phyloP scores from a whole-genome alignment of 805 yeast genomes.

The Gaillardinia entomophila region DNA sequence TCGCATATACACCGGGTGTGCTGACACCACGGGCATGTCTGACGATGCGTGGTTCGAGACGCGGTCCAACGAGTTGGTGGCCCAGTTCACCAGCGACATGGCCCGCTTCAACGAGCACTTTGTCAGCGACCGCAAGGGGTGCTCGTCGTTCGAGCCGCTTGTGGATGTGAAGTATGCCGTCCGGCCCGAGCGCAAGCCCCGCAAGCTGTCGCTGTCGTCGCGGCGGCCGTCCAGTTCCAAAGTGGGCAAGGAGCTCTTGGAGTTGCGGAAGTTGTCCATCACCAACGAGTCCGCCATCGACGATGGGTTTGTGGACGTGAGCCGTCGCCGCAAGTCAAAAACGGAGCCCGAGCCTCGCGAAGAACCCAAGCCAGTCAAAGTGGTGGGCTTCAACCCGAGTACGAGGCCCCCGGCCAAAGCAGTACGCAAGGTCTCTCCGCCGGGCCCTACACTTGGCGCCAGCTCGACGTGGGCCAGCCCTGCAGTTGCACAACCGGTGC shows the following conservation, averaged over 20 bases:
- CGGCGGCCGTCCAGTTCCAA: conserved; percentile 16
- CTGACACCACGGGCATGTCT: conserved; percentile 12
- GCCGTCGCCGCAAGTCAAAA: conserved; percentile 12
- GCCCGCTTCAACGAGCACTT: conserved; percentile 22
- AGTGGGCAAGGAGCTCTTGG: not conserved
- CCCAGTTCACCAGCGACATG: conserved; percentile 14
- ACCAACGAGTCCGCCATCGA: conserved; percentile 2
- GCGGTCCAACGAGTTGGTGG: conserved; percentile 11
- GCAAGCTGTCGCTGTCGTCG: conserved; percentile 6
- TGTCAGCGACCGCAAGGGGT: conserved; percentile 30
- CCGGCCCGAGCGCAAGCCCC: conserved; percentile 1
- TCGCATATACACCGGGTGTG: conserved; percentile 22
- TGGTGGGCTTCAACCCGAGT: not conserved
- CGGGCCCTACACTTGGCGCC: conserved; percentile 15
- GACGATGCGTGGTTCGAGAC: conserved; percentile 19
- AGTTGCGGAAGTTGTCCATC: not conserved
- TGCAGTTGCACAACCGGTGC: conserved; percentile 7
- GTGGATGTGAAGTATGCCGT: conserved; percentile 23
- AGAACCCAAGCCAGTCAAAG: not conserved
- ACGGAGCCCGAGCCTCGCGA: not conserved
- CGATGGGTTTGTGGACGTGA: conserved; percentile 22
- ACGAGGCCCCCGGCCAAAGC: not conserved
- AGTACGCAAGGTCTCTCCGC: not conserved
- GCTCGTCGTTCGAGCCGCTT: conserved; percentile 26
- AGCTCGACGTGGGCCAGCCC: conserved; percentile 22